Percentiles rank a stretch among this genome's conserved stretches.
Conservation (phyloP, 352 stramenopile species). For the Globisporangium megalacanthum region DNA sequence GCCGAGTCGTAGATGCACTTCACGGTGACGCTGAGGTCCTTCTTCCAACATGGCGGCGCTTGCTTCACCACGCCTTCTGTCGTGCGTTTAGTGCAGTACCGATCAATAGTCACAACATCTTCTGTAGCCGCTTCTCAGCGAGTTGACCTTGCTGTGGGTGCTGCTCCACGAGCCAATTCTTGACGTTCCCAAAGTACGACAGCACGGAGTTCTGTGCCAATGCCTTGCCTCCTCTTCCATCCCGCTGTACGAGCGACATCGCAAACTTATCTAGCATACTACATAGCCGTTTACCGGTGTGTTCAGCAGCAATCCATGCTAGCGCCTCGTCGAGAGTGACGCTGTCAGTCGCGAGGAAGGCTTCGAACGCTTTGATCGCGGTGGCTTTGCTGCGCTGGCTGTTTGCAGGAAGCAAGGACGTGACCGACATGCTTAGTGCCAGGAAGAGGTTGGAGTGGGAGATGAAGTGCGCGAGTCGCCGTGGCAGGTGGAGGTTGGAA, state of each 20-base stretch:
- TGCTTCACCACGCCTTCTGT: neutral
- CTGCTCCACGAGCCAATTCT: constrained; percentile 9
- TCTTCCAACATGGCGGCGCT: neutral
- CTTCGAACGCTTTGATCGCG: neutral
- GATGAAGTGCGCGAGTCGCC: neutral
- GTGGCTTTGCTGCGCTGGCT: neutral
- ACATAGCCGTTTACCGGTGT: neutral
- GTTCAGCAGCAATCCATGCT: neutral
- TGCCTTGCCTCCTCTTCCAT: neutral
- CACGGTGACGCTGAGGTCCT: neutral
- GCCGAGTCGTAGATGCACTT: neutral
- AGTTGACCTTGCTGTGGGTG: neutral
- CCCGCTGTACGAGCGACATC: neutral
- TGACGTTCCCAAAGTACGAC: constrained; percentile 14
- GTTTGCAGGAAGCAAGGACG: neutral
- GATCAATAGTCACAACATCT: neutral
- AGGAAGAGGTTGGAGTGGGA: too few relatives aligned
- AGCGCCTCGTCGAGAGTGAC: neutral
- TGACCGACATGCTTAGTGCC: neutral
- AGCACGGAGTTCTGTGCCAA: constrained; percentile 2
- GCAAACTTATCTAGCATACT: constrained; percentile 1
- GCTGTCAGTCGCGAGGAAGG: neutral
- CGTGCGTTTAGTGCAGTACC: neutral
- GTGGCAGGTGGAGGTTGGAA: neutral
- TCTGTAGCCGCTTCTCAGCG: neutral